Evolutionary conservation across 371 early-diverging fungal species (phyloP).

Genomic region (Choanephora cucurbitarum): DNA sequence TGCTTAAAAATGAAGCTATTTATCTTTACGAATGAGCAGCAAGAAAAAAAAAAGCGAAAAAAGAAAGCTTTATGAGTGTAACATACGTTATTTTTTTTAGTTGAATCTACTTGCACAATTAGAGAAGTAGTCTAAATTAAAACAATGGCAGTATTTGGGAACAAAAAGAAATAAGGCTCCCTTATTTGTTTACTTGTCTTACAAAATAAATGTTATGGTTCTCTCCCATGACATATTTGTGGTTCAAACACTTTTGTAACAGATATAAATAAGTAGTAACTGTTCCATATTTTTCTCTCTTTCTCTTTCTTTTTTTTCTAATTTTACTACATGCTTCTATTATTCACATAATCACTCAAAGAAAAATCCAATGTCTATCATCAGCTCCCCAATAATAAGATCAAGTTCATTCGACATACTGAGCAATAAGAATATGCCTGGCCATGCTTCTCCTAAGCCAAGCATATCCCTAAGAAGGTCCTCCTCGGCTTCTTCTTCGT

Average conservation of each 20-base stretch:
- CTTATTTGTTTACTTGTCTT: constrained; percentile 3
- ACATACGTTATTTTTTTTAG: not conserved
- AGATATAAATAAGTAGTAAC: constrained; percentile 4
- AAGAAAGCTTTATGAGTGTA: not conserved
- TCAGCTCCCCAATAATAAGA: constrained; percentile 14
- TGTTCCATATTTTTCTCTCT: constrained; percentile 2
- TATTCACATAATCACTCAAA: not conserved
- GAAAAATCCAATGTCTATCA: constrained; percentile 13
- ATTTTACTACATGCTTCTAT: constrained; percentile 3
- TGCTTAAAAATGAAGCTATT: no score
- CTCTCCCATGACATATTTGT: constrained; percentile 22
- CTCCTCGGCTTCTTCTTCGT: constrained; percentile 9
- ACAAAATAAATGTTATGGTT: not conserved
- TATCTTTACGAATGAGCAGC: no score
- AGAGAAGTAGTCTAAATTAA: not conserved
- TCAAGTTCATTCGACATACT: constrained; percentile 17
- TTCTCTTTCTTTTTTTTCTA: not conserved
- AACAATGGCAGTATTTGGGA: constrained; percentile 8
- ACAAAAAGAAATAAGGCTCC: not conserved
- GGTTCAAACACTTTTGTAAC: not conserved
- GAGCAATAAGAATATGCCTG: constrained; percentile 3
- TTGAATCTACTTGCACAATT: not conserved
- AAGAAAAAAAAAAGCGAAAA: no score
- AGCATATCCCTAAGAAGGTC: constrained; percentile 13
- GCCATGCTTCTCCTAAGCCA: constrained; percentile 1